phyloP scores from a whole-genome alignment of 1,284 basidiomycete species.

The Violaceomyces palustris region DNA sequence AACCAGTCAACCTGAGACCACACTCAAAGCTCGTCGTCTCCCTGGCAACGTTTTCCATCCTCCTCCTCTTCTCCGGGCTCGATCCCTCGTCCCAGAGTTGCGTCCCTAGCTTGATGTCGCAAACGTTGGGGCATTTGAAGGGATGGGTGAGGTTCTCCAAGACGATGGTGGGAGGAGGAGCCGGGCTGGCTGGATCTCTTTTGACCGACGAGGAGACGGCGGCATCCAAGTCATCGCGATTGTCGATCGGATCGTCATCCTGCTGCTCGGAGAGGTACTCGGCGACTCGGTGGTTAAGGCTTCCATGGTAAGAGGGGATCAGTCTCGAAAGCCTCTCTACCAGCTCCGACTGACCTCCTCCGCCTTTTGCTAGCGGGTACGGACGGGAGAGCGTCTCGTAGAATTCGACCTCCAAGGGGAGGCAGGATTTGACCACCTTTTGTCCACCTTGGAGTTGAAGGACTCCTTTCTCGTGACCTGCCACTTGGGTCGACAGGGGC shows the following conservation, averaged over 20 bases:
- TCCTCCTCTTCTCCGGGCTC: conserved; percentile 67
- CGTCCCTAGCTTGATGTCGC: conserved; percentile 89
- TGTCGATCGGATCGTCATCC: conserved; percentile 22
- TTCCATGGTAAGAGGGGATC: conserved; percentile 19
- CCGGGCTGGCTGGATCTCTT: background rate
- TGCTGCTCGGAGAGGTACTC: conserved; percentile 2
- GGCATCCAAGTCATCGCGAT: conserved; percentile 55
- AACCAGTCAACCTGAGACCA: conserved; percentile 79
- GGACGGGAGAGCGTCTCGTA: too few species aligned
- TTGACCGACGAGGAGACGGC: background rate
- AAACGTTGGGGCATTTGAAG: conserved; percentile 74
- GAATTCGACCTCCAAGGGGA: conserved; percentile 70
- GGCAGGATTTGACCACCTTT: conserved; percentile 77
- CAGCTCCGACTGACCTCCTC: conserved; percentile 55
- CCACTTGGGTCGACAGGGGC: conserved; percentile 67
- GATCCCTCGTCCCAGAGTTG: conserved; percentile 69
- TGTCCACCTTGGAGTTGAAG: conserved; percentile 69
- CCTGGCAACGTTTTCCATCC: conserved; percentile 70
- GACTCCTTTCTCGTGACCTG: conserved; percentile 73
- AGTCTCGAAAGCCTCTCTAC: conserved; percentile 13
- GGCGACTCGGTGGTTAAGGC: too few species aligned
- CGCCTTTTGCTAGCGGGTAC: too few species aligned
- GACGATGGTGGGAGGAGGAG: conserved; percentile 58
- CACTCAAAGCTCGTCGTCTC: conserved; percentile 69
- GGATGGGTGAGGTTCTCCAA: conserved; percentile 73